phyloP scores from a whole-genome alignment of 495 filamentous ascomycete species.

The Tuber melanosporum region DNA sequence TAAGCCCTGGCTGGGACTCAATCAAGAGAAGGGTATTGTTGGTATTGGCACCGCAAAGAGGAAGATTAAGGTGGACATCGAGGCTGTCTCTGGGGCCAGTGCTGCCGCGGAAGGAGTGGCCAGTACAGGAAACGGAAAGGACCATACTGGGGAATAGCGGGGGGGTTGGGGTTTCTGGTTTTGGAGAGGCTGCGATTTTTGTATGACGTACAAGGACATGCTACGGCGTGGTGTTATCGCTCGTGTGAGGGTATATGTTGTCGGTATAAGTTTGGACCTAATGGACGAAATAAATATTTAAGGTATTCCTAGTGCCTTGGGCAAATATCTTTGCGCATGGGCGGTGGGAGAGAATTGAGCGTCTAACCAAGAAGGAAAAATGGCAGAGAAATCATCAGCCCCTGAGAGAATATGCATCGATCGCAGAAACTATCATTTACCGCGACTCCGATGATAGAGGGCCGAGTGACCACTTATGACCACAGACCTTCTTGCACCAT shows the following conservation, averaged over 20 bases:
- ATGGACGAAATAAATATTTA: neutral
- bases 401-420: neutral
- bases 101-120: neutral
- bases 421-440: neutral
- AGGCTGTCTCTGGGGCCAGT: neutral
- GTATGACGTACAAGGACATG: neutral
- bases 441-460: neutral
- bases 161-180: neutral
- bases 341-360: neutral
- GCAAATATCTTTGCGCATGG: neutral
- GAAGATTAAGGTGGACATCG: slow-evolving; percentile 45
- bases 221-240: neutral
- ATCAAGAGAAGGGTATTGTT: slow-evolving; percentile 72
- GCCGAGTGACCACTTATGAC: neutral
- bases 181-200: neutral
- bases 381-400: neutral
- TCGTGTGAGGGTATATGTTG: neutral
- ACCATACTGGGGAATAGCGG: neutral
- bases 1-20: slow-evolving; percentile 88
- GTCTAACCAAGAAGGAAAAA: neutral
- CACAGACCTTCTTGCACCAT: neutral
- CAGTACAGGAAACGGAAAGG: too few relatives aligned
- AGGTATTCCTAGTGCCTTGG: neutral
- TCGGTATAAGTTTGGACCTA: neutral
- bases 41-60: slow-evolving; percentile 84